Evolutionary conservation across 2,329 filamentous ascomycete species (phyloP).

Genomic region (Claviceps capensis): DNA sequence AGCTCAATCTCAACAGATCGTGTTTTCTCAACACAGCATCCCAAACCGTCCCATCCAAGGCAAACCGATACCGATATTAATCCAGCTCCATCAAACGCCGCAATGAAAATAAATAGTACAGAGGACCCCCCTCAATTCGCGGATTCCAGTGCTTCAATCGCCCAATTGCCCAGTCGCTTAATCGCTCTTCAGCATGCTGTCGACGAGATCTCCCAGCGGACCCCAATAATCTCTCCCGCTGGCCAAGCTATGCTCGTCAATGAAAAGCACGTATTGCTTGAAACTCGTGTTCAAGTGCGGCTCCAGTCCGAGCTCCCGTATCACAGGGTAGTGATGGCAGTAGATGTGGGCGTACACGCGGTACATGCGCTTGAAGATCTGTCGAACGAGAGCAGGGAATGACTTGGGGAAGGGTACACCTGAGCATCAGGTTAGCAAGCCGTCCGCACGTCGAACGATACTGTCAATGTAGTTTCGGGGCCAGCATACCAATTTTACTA

Average conservation of each 20-base stretch:
- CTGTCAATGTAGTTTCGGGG: too few relatives aligned
- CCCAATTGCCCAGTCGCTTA: slow-evolving; percentile 23
- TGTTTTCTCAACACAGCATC: not conserved
- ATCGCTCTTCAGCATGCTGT: slow-evolving; percentile 94
- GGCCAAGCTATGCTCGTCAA: slow-evolving; percentile 87
- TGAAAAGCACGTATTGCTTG: slow-evolving; percentile 98
- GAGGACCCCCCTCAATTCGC: not conserved
- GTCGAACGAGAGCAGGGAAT: slow-evolving; percentile 76
- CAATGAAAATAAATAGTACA: slow-evolving; percentile 8
- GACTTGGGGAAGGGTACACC: slow-evolving; percentile 90
- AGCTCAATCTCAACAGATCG: not conserved
- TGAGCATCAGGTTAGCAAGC: slow-evolving; percentile 13
- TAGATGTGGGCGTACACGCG: slow-evolving; percentile 98
- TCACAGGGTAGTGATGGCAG: slow-evolving; percentile 97
- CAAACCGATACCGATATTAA: not conserved
- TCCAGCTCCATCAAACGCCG: slow-evolving; percentile 10
- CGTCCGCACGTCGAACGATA: not conserved
- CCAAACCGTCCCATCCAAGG: not conserved
- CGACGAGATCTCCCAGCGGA: slow-evolving; percentile 84
- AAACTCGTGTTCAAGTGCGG: slow-evolving; percentile 98
- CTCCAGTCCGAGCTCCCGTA: slow-evolving; percentile 87
- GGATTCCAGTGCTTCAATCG: not conserved
- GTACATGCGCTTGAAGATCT: slow-evolving; percentile 98
- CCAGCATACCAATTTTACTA: slow-evolving; percentile 62
- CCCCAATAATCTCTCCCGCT: slow-evolving; percentile 97